These are phyloP conservation scores for Nyctanthes arbortristis DNA, from an alignment of 257 asterid species.

Conservation along the genomic window DNA sequence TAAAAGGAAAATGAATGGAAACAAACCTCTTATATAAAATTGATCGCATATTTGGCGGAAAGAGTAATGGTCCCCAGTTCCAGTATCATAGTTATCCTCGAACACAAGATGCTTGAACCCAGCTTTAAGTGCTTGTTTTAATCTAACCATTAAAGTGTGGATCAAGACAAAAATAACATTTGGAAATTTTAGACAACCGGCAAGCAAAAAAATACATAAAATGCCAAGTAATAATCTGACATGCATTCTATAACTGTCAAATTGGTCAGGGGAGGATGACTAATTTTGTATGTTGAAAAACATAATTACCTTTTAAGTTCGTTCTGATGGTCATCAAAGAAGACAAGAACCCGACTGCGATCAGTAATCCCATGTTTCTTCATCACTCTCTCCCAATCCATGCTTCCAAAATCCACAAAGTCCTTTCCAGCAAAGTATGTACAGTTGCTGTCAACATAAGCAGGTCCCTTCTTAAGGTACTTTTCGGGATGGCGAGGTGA, in stretches of 20 bases:
- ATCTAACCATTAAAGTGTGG: slow-evolving; percentile 41
- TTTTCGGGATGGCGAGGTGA: slow-evolving; percentile 98
- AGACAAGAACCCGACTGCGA: slow-evolving; percentile 70
- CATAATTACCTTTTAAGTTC: slow-evolving; percentile 77
- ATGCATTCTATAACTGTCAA: not conserved
- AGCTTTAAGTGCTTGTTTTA: slow-evolving; percentile 94
- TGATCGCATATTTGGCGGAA: slow-evolving; percentile 96
- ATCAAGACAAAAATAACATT: slow-evolving; percentile 5
- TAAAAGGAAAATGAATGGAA: slow-evolving; percentile 13
- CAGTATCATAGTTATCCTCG: slow-evolving; percentile 98
- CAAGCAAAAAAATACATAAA: too few species aligned
- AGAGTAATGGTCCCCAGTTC: slow-evolving; percentile 96
- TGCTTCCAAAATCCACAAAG: slow-evolving; percentile 93
- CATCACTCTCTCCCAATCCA: slow-evolving; percentile 83
- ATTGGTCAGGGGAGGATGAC: not conserved
- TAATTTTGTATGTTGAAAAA: not conserved
- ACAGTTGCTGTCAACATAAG: slow-evolving; percentile 96
- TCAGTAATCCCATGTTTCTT: slow-evolving; percentile 72
- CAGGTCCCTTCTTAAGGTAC: slow-evolving; percentile 94
- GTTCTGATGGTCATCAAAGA: slow-evolving; percentile 98
- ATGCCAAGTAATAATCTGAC: not conserved
- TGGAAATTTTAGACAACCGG: too few species aligned
- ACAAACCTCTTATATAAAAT: slow-evolving; percentile 71
- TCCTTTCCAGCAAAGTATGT: slow-evolving; percentile 94
- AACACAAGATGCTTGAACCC: slow-evolving; percentile 92